Evolutionary conservation across 129 eudicot genomes (phyloP).

Genomic region (Calendula officinalis): DNA sequence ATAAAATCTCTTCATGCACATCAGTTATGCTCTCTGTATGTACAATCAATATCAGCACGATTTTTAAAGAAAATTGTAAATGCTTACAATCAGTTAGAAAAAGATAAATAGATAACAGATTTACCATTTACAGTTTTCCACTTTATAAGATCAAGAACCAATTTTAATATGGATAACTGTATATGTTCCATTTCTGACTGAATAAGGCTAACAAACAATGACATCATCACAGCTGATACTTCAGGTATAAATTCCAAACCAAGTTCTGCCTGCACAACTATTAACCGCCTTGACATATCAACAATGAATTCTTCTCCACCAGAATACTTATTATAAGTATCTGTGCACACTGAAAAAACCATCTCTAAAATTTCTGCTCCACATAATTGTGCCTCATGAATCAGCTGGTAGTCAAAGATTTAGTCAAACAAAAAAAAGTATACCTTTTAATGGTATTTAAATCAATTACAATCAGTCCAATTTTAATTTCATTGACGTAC

Average conservation of each 20-base stretch:
- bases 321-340: slow-evolving; percentile 36
- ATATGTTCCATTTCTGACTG: slow-evolving; percentile 82
- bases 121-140: slow-evolving; percentile 84
- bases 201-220: slow-evolving; percentile 59
- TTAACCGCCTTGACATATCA: slow-evolving; percentile 52
- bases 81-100: slow-evolving; percentile 10
- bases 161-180: slow-evolving; percentile 49
- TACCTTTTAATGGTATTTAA: slow-evolving; percentile 8
- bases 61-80: not conserved
- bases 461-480: slow-evolving; percentile 11
- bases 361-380: slow-evolving; percentile 62
- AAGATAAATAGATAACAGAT: slow-evolving; percentile 14
- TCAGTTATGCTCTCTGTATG: slow-evolving; percentile 46
- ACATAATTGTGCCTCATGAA: slow-evolving; percentile 69
- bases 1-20: slow-evolving; percentile 50
- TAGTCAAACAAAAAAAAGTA: slow-evolving; percentile 13
- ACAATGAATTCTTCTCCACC: slow-evolving; percentile 53
- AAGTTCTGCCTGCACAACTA: slow-evolving; percentile 68
- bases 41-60: slow-evolving; percentile 22
- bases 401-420: slow-evolving; percentile 45
- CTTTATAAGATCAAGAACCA: slow-evolving; percentile 53
- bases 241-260: slow-evolving; percentile 64
- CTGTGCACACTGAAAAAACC: slow-evolving; percentile 43
- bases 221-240: slow-evolving; percentile 47
- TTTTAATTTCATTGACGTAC: slow-evolving; percentile 40